A percentile compares a stretch with the other conserved stretches of the same genome.
These are phyloP conservation scores for Fusarium palustre DNA, from an alignment of 2,329 filamentous ascomycete genomes.

Conservation along the genomic window DNA sequence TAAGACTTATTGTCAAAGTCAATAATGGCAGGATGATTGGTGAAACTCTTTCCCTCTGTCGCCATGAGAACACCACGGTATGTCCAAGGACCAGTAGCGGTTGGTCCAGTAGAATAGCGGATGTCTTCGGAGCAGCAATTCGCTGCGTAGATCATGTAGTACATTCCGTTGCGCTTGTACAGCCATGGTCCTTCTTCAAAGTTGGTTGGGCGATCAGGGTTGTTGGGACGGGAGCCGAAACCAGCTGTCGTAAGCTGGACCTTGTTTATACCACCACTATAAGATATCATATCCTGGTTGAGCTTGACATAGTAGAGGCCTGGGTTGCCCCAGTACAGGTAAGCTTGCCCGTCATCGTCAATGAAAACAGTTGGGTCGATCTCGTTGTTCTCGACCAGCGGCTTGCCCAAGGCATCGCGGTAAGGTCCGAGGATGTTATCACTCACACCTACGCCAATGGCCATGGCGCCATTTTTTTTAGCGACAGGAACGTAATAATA, in stretches of 20 bases:
- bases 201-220: constrained; percentile 39
- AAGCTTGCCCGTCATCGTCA: constrained; percentile 52
- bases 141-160: constrained; percentile 56
- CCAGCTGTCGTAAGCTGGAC: constrained; percentile 1
- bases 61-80: constrained; percentile 12
- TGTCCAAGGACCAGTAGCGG: constrained; percentile 12
- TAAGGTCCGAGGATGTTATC: constrained; percentile 52
- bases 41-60: constrained; percentile 3
- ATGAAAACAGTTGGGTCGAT: constrained; percentile 56
- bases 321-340: constrained; percentile 56
- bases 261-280: constrained; percentile 10
- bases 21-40: constrained; percentile 11
- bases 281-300: constrained; percentile 50
- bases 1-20: constrained; percentile 15
- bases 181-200: constrained; percentile 57
- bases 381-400: constrained; percentile 52
- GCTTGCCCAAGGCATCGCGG: constrained; percentile 50
- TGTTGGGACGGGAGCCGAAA: constrained; percentile 1
- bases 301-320: constrained; percentile 51
- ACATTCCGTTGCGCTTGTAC: constrained; percentile 51
- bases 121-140: constrained; percentile 43
- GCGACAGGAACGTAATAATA: constrained; percentile 54
- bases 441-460: constrained; percentile 54
- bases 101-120: constrained; percentile 14
- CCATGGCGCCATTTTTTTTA: constrained; percentile 50